Evolutionary conservation across 2,329 filamentous ascomycete species (phyloP).

Genomic region (Rhinocladiella mackenziei): DNA sequence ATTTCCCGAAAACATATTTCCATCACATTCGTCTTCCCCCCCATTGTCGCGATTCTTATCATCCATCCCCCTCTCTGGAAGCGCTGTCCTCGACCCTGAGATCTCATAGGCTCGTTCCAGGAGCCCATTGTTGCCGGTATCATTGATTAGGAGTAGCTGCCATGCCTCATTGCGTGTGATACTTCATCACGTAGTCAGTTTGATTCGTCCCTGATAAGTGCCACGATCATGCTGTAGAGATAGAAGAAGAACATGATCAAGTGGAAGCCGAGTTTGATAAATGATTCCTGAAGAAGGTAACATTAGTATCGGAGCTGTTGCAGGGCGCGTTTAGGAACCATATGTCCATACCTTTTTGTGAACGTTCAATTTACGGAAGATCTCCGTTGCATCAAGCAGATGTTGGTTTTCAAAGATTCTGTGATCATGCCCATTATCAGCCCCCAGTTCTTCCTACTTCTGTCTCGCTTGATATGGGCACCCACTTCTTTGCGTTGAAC

Average conservation of each 20-base stretch:
- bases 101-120: conserved; percentile 1
- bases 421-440: conserved; percentile 21
- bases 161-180: conserved; percentile 40
- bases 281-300: conserved; percentile 71
- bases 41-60: neutral
- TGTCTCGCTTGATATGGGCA: conserved; percentile 27
- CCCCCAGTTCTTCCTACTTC: no score
- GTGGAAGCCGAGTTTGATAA: conserved; percentile 98
- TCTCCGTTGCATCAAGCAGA: conserved; percentile 94
- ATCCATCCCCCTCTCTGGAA: neutral
- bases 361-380: conserved; percentile 97
- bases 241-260: conserved; percentile 99
- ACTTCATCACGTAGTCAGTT: conserved; percentile 56
- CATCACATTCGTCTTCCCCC: neutral
- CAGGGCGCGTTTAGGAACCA: no score
- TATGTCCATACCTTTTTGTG: conserved; percentile 77
- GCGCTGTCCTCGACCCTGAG: neutral
- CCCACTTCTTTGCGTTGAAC: conserved; percentile 98
- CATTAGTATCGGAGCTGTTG: no score
- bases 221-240: conserved; percentile 97
- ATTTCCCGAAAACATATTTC: neutral
- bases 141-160: conserved; percentile 19
- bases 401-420: conserved; percentile 98
- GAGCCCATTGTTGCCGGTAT: neutral
- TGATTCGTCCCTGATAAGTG: conserved; percentile 90